These are phyloP conservation scores for Erysiphe pulchra DNA, from an alignment of 2,329 filamentous ascomycete genomes.

Conservation along the genomic window DNA sequence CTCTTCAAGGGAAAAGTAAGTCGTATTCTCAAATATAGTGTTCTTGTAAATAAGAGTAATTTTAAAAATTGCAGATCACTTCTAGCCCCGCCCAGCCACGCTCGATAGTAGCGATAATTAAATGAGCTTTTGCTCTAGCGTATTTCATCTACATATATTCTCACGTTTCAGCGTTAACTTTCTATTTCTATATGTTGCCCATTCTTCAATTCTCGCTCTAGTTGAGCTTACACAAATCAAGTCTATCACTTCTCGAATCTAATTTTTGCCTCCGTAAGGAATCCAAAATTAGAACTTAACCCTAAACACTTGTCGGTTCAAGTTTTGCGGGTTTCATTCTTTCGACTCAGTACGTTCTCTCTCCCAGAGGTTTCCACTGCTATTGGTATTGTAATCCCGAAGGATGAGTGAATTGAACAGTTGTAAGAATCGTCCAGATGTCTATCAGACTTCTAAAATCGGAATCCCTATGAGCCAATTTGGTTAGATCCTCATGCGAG, in stretches of 20 bases:
- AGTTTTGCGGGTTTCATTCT: constrained; percentile 45
- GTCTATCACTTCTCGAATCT: constrained; percentile 17
- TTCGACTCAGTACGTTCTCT: constrained; percentile 35
- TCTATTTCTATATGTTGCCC: no score
- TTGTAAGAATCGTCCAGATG: constrained; percentile 25
- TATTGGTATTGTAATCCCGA: constrained; percentile 23
- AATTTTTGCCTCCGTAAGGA: constrained; percentile 44
- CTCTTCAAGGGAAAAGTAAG: no score
- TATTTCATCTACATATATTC: no score
- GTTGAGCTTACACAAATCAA: background rate
- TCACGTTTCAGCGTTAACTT: no score
- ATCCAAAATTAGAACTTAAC: constrained; percentile 79
- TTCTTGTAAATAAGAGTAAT: no score
- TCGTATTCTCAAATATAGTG: no score
- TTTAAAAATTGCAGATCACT: no score
- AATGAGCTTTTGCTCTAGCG: no score
- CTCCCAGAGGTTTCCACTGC: constrained; percentile 10
- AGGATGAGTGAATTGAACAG: constrained; percentile 22
- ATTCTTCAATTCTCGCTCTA: background rate
- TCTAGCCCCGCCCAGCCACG: no score
- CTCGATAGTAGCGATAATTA: no score
- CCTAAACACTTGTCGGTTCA: constrained; percentile 61
- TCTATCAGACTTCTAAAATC: constrained; percentile 28
- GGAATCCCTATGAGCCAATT: constrained; percentile 46
- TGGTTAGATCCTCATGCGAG: constrained; percentile 48